Evolutionary conservation across 129 eudicot species (phyloP).

Genomic region (Chrysanthemum makinoi): DNA sequence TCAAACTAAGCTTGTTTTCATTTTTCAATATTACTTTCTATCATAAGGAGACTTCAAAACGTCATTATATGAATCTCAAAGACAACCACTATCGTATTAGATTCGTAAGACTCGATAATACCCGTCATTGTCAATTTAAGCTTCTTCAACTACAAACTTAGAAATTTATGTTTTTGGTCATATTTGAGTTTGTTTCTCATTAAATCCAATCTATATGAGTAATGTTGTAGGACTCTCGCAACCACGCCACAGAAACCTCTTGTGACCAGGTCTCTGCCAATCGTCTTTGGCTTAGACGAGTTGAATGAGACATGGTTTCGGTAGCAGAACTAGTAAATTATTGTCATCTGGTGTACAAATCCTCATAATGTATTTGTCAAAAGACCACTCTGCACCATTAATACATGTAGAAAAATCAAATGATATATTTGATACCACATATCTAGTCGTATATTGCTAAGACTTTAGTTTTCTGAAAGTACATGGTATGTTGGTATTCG

Average conservation of each 20-base stretch:
- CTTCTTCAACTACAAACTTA: constrained; percentile 18
- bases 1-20: constrained; percentile 18
- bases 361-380: constrained; percentile 59
- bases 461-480: too few relatives aligned
- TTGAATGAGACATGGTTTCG: constrained; percentile 40
- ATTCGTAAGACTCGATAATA: constrained; percentile 5
- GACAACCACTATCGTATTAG: not conserved
- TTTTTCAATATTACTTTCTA: not conserved
- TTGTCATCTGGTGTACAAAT: constrained; percentile 41
- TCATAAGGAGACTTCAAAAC: constrained; percentile 1
- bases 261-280: constrained; percentile 59
- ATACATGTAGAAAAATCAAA: constrained; percentile 5
- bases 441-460: not conserved
- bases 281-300: constrained; percentile 60
- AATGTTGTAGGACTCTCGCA: constrained; percentile 27
- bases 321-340: constrained; percentile 36
- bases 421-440: not conserved
- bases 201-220: constrained; percentile 43
- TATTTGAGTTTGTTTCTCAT: not conserved
- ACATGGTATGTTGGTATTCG: too few relatives aligned
- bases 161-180: constrained; percentile 19
- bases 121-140: not conserved
- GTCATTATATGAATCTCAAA: constrained; percentile 15
- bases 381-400: constrained; percentile 56
- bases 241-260: constrained; percentile 62